Conservation (phyloP, 2,329 filamentous ascomycete species). For the Fusarium musae region DNA sequence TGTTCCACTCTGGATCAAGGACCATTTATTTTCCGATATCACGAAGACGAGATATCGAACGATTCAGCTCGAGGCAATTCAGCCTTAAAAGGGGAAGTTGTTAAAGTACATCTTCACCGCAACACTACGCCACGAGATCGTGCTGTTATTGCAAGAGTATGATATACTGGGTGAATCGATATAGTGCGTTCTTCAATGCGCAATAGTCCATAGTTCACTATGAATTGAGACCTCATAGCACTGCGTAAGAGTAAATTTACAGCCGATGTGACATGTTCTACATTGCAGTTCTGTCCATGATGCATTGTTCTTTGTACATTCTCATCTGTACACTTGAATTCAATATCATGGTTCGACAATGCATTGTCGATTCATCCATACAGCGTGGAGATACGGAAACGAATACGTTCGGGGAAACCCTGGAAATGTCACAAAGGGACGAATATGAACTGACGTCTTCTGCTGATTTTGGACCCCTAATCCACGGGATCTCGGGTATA, state of each 20-base stretch:
- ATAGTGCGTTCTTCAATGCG: not conserved
- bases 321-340: not conserved
- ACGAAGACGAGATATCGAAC: conserved; percentile 34
- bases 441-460: not conserved
- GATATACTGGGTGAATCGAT: not conserved
- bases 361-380: not conserved
- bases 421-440: conserved; percentile 25
- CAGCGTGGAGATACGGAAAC: conserved; percentile 32
- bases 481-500: conserved; percentile 24
- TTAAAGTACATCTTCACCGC: not conserved
- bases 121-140: not conserved
- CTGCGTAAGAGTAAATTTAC: not conserved
- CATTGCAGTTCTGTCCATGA: not conserved
- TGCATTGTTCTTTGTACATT: not conserved
- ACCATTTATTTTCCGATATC: conserved; percentile 20
- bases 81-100: conserved; percentile 5
- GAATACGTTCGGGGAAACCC: conserved; percentile 31
- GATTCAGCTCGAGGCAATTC: conserved; percentile 8
- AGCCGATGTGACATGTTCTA: not conserved
- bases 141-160: not conserved
- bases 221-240: not conserved
- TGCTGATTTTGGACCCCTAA: conserved; percentile 21
- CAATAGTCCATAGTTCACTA: not conserved
- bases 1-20: conserved; percentile 18
- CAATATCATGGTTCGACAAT: not conserved